Conservation (phyloP, 768 basidiomycete genomes). For the Termitomyces sp. region DNA sequence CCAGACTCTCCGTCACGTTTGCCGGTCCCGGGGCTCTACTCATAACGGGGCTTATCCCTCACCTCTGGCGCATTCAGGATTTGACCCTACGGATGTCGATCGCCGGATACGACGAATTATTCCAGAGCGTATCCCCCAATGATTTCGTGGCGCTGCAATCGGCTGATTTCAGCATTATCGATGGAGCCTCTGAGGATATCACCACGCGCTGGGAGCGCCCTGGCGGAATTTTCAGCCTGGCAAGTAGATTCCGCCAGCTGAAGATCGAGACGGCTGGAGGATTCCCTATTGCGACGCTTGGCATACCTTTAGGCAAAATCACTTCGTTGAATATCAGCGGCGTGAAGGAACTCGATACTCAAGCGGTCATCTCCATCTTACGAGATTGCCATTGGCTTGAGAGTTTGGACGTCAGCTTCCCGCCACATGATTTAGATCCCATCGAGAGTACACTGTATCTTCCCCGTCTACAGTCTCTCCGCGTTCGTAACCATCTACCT, state of each 20-base stretch:
- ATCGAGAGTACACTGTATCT: neutral
- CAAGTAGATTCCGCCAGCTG: neutral
- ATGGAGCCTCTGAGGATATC: neutral
- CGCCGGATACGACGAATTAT: conserved; percentile 4
- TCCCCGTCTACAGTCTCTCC: conserved; percentile 2
- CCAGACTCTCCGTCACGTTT: neutral
- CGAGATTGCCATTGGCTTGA: conserved; percentile 6
- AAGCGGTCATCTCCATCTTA: neutral
- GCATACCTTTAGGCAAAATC: conserved; percentile 2
- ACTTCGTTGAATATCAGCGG: conserved; percentile 7
- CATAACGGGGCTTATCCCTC: neutral
- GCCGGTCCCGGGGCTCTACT: neutral
- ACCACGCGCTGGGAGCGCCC: neutral
- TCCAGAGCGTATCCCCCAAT: neutral
- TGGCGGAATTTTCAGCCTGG: conserved; percentile 4
- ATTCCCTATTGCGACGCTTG: neutral
- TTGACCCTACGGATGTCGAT: conserved; percentile 3
- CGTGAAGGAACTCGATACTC: neutral
- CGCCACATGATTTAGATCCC: neutral
- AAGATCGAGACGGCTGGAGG: neutral
- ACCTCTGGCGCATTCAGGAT: conserved; percentile 12
- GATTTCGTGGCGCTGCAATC: conserved; percentile 7
- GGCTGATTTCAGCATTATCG: neutral
- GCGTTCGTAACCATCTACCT: conserved; percentile 2
- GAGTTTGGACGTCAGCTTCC: conserved; percentile 3